These are phyloP conservation scores for Neurospora sp. DNA, from an alignment of 495 filamentous ascomycete genomes.

Conservation along the genomic window DNA sequence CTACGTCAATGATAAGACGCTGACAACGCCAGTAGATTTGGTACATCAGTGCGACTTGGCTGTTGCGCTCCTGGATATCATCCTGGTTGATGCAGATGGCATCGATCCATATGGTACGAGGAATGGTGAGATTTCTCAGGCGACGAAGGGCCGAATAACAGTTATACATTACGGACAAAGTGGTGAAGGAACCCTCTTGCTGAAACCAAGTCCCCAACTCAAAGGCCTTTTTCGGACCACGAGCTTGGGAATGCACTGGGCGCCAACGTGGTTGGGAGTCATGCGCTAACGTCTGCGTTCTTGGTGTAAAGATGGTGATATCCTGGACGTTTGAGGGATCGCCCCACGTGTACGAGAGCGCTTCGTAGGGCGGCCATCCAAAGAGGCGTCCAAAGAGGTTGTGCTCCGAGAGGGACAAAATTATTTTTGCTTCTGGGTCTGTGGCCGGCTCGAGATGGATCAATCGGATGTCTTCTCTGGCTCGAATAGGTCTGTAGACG, in stretches of 20 bases:
- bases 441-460: not conserved
- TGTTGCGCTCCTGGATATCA: not conserved
- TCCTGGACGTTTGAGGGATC: not conserved
- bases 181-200: not conserved
- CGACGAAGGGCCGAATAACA: not conserved
- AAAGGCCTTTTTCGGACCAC: not conserved
- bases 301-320: not conserved
- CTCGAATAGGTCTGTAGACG: not conserved
- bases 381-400: too few species aligned
- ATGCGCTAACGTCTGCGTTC: not conserved
- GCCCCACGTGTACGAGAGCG: slow-evolving; percentile 2
- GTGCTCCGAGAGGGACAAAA: not conserved
- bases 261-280: too few species aligned
- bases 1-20: not conserved
- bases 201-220: not conserved
- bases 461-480: not conserved
- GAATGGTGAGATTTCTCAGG: not conserved
- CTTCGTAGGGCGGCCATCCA: not conserved
- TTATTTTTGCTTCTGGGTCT: not conserved
- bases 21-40: not conserved
- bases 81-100: slow-evolving; percentile 1
- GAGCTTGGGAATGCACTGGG: not conserved
- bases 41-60: not conserved
- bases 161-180: not conserved
- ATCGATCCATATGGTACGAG: not conserved